These are phyloP conservation scores for Phanerochaete carnosa DNA, from an alignment of 768 basidiomycete species.

Conservation along the genomic window DNA sequence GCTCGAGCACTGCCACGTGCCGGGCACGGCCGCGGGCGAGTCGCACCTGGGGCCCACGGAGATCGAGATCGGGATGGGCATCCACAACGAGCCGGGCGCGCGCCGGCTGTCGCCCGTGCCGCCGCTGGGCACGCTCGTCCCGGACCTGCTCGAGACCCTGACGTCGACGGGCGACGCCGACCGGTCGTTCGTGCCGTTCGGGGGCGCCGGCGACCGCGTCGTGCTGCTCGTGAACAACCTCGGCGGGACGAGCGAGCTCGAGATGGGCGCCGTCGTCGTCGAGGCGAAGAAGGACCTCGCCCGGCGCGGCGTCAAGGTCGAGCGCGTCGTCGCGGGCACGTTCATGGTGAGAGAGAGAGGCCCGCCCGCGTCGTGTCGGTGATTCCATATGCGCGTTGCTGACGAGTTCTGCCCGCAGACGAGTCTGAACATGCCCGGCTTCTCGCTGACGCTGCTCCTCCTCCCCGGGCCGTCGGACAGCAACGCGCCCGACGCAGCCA, in stretches of 20 bases:
- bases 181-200: conserved; percentile 73
- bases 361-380: conserved; percentile 6
- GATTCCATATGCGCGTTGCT: neutral
- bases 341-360: too few relatives aligned
- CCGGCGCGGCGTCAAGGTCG: conserved; percentile 50
- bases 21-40: conserved; percentile 62
- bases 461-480: conserved; percentile 51
- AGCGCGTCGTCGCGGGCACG: conserved; percentile 70
- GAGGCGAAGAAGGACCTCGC: conserved; percentile 58
- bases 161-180: conserved; percentile 73
- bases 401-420: conserved; percentile 46
- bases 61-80: conserved; percentile 88
- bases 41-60: conserved; percentile 58
- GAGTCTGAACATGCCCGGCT: conserved; percentile 90
- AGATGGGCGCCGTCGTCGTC: conserved; percentile 64
- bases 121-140: conserved; percentile 63
- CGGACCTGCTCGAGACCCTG: conserved; percentile 66
- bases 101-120: conserved; percentile 68
- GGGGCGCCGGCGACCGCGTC: conserved; percentile 62
- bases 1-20: conserved; percentile 87
- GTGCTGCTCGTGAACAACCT: conserved; percentile 87
- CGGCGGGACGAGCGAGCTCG: conserved; percentile 81
- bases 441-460: conserved; percentile 79
- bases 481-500: conserved; percentile 33
- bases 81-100: conserved; percentile 87